These are phyloP conservation scores for Zostera marina DNA, from an alignment of 116 monocot species.

Conservation along the genomic window DNA sequence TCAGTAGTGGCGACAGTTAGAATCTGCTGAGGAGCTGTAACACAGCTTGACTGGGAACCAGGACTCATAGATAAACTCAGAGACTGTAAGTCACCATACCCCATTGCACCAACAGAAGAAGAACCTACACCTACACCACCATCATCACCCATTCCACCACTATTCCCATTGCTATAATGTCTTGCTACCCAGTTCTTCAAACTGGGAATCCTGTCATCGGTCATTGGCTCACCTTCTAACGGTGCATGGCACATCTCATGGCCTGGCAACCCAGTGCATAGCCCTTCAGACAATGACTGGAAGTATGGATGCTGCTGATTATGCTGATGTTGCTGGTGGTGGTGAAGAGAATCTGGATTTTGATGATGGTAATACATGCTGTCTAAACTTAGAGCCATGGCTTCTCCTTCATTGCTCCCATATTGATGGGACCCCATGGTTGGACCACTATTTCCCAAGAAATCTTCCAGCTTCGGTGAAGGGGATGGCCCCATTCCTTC, in stretches of 20 bases:
- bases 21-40: constrained; percentile 38
- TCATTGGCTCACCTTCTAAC: constrained; percentile 21
- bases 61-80: constrained; percentile 89
- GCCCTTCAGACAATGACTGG: constrained; percentile 41
- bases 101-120: constrained; percentile 26
- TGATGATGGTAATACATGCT: constrained; percentile 47
- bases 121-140: constrained; percentile 10
- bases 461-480: constrained; percentile 90
- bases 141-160: constrained; percentile 16
- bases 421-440: constrained; percentile 71
- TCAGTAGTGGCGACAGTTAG: constrained; percentile 9
- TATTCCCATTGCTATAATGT: constrained; percentile 17
- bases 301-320: constrained; percentile 27
- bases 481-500: constrained; percentile 66
- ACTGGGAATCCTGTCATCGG: constrained; percentile 18
- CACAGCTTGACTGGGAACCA: constrained; percentile 60
- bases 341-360: constrained; percentile 15
- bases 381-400: constrained; percentile 70
- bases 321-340: constrained; percentile 16
- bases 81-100: constrained; percentile 48
- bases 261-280: constrained; percentile 19
- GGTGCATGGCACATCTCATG: constrained; percentile 28
- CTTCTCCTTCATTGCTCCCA: constrained; percentile 35
- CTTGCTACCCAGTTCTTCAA: constrained; percentile 39
- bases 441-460: constrained; percentile 61